Evolutionary conservation across 1,284 basidiomycete species (phyloP), one percentile per base, ranked within the genome.

Genomic region (Ustilago cynodontis): DNA sequence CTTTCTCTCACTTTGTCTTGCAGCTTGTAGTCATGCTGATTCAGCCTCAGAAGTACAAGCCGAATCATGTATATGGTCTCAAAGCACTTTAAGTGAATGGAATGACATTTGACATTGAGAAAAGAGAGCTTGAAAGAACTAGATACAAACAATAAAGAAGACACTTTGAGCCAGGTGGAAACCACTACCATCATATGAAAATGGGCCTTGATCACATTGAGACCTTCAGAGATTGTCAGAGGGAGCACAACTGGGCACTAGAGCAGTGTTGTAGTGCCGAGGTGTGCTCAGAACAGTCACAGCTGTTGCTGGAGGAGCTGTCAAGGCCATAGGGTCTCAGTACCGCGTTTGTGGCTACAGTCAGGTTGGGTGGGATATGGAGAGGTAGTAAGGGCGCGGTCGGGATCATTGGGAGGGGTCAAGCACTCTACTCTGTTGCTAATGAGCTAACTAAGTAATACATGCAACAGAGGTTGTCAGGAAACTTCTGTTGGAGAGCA

Each of bases 141-240:
- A 28, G 6, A 22, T 49, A 49, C 47, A 49, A 6, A 26, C 3
- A 14, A 49, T 6, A 14, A 28, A 3, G 24, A 28, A 24, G 39
- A 14, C 39, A 20, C 13, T 8, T 18, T 14, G 39, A 20, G 31
- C 11, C 11, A 6, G 16, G 5, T 14, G 14, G 39, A 8, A 24
- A 49, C 5, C 20, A 49, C 47, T 49, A 49, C 47, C 47, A 49
- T 28, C 47, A 24, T 49, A 14, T 49, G 20, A 49, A 24, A 24
- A n/a, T 20, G 16, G 20, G 13, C 39, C 39, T 20, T 13, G 47
- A 28, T 49, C 20, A 20, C 47, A 20, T 13, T 14, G 20, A 49
- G 13, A 49, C 13, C 47, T 6, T 22, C 20, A 13, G 24, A 7
- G 4, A 26, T 6, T 49, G 47, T 9, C 24, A 20, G 20, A 13